Conservation (phyloP, 208 protist genomes). For the Crithidia fasciculata region DNA sequence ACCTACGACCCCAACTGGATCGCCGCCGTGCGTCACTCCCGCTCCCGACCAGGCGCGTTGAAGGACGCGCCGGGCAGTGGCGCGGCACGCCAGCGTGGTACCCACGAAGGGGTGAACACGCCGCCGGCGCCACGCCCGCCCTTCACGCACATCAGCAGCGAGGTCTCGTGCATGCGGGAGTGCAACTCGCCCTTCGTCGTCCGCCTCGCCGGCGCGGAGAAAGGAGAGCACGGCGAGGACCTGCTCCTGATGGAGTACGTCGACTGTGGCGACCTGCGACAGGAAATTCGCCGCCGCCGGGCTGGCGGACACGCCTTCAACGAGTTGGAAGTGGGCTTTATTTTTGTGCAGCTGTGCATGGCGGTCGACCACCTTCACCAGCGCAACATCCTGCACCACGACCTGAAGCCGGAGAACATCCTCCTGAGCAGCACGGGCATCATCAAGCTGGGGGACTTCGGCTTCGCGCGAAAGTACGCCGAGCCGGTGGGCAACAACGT, state of each 20-base stretch:
- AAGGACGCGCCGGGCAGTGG: no score
- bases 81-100: no score
- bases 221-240: slow-evolving; percentile 43
- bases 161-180: slow-evolving; percentile 36
- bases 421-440: slow-evolving; percentile 74
- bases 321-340: slow-evolving; percentile 56
- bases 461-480: slow-evolving; percentile 54
- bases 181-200: slow-evolving; percentile 38
- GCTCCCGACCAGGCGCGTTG: background rate
- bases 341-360: slow-evolving; percentile 73
- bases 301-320: slow-evolving; percentile 33
- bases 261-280: slow-evolving; percentile 67
- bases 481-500: slow-evolving; percentile 43
- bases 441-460: slow-evolving; percentile 86
- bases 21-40: slow-evolving; percentile 14
- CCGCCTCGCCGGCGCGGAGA: slow-evolving; percentile 23
- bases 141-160: slow-evolving; percentile 23
- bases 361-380: slow-evolving; percentile 81
- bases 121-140: background rate
- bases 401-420: slow-evolving; percentile 94
- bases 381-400: slow-evolving; percentile 85
- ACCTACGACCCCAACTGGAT: slow-evolving; percentile 29
- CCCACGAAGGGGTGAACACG: background rate
- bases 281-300: slow-evolving; percentile 56
- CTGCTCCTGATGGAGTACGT: slow-evolving; percentile 79